A percentile compares a stretch with the other conserved stretches of the same genome.
Evolutionary conservation across 2,329 filamentous ascomycete genomes (phyloP).

Genomic region (Ophiostoma ips): DNA sequence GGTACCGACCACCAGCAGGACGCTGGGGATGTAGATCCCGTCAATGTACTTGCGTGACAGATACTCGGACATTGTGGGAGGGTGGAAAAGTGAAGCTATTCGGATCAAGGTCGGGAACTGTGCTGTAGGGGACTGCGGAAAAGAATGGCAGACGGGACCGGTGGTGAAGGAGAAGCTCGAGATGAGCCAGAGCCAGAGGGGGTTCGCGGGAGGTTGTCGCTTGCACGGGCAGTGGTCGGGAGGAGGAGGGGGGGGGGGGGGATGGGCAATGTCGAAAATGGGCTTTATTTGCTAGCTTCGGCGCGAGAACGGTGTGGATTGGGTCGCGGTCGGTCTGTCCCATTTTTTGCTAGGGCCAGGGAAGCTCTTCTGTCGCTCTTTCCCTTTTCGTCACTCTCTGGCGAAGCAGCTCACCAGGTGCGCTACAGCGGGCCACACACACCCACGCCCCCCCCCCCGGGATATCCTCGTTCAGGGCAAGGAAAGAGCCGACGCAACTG

Average conservation of each 20-base stretch:
- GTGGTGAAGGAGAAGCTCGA: not conserved
- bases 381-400: not conserved
- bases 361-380: not conserved
- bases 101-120: not conserved
- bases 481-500: too few species aligned
- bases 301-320: conserved; percentile 1
- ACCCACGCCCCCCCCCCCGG: too few species aligned
- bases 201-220: not conserved
- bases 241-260: not conserved
- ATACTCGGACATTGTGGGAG: conserved; percentile 24
- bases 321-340: not conserved
- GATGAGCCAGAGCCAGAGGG: not conserved
- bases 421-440: not conserved
- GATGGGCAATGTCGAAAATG: not conserved
- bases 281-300: not conserved
- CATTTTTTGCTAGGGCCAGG: not conserved
- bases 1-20: conserved; percentile 61
- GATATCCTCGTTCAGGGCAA: not conserved
- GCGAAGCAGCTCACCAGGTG: not conserved
- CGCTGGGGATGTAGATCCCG: conserved; percentile 73
- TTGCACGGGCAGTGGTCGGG: conserved; percentile 1
- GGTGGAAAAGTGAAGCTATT: not conserved
- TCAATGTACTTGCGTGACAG: conserved; percentile 54
- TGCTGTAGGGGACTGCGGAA: not conserved
- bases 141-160: not conserved